Evolutionary conservation across 1,139 yeast species (phyloP).

Genomic region (Sugiyamaella japonica): DNA sequence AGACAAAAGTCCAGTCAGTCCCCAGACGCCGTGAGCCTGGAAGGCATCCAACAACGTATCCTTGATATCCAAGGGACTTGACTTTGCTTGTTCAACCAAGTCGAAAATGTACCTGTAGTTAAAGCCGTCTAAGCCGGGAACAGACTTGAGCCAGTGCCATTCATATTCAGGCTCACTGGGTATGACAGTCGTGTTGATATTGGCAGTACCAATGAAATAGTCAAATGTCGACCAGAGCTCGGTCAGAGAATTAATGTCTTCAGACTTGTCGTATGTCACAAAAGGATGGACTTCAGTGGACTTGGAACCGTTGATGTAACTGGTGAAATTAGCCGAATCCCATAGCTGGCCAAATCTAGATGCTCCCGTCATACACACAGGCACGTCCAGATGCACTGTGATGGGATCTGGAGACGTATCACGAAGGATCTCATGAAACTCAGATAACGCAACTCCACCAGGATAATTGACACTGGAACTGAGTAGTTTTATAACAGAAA

Average conservation of each 20-base stretch:
- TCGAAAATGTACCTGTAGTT: slow-evolving; percentile 25
- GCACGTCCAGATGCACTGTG: slow-evolving; percentile 69
- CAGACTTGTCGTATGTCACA: slow-evolving; percentile 75
- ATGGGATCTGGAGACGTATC: slow-evolving; percentile 18
- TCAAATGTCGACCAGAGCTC: slow-evolving; percentile 57
- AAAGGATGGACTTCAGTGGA: slow-evolving; percentile 27
- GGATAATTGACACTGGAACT: slow-evolving; percentile 81
- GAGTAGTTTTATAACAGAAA: slow-evolving; percentile 56
- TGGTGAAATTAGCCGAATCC: slow-evolving; percentile 20
- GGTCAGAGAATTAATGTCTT: slow-evolving; percentile 45
- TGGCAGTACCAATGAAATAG: slow-evolving; percentile 54
- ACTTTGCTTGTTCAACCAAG: neutral
- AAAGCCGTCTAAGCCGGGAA: slow-evolving; percentile 44
- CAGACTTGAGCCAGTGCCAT: slow-evolving; percentile 46
- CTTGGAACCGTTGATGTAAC: slow-evolving; percentile 5
- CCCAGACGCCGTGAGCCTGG: neutral
- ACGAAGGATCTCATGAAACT: slow-evolving; percentile 49
- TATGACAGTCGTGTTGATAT: slow-evolving; percentile 29
- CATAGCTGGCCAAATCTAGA: slow-evolving; percentile 68
- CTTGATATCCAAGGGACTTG: neutral
- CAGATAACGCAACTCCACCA: slow-evolving; percentile 73
- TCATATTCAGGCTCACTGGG: slow-evolving; percentile 30
- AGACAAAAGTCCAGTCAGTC: neutral
- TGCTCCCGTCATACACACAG: slow-evolving; percentile 87
- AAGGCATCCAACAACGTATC: neutral